phyloP scores from a whole-genome alignment of 192 early-diverging fungal species.

The Coemansia aciculifera region DNA sequence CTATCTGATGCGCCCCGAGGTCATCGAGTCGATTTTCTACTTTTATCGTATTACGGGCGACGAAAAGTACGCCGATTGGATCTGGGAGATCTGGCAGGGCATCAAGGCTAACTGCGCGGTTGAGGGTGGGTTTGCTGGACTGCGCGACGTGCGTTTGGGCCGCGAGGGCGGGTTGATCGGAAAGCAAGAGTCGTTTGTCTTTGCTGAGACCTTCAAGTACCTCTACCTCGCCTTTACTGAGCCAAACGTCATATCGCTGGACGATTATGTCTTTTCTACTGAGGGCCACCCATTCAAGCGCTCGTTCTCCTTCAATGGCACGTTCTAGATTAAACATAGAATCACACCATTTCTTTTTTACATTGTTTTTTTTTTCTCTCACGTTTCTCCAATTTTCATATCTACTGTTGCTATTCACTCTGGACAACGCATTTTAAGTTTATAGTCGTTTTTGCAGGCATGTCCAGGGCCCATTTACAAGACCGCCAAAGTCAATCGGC shows the following conservation, averaged over 20 bases:
- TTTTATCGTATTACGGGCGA: constrained; percentile 89
- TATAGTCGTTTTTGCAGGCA: neutral
- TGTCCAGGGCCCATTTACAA: neutral
- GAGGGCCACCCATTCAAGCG: constrained; percentile 86
- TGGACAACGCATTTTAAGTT: neutral
- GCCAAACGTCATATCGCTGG: constrained; percentile 68
- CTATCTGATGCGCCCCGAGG: constrained; percentile 86
- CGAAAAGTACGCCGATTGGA: constrained; percentile 73
- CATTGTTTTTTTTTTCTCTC: neutral
- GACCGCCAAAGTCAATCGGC: neutral
- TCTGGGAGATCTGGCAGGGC: constrained; percentile 83
- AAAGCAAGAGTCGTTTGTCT: constrained; percentile 74
- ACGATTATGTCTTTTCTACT: constrained; percentile 92
- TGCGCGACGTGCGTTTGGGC: constrained; percentile 51
- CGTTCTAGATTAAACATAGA: constrained; percentile 21
- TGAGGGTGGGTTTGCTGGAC: constrained; percentile 65
- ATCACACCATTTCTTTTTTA: neutral
- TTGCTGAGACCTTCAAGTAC: constrained; percentile 97
- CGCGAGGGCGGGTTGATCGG: constrained; percentile 36
- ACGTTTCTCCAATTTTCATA: neutral
- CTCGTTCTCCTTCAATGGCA: constrained; percentile 41
- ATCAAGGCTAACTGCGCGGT: constrained; percentile 79
- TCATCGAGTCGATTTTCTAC: constrained; percentile 86
- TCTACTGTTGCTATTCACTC: neutral
- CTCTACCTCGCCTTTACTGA: constrained; percentile 82